A percentile compares a stretch with the other conserved stretches of the same genome.
These are phyloP conservation scores for Apiospora kogelbergensis DNA, from an alignment of 2,329 filamentous ascomycete genomes.

Conservation along the genomic window DNA sequence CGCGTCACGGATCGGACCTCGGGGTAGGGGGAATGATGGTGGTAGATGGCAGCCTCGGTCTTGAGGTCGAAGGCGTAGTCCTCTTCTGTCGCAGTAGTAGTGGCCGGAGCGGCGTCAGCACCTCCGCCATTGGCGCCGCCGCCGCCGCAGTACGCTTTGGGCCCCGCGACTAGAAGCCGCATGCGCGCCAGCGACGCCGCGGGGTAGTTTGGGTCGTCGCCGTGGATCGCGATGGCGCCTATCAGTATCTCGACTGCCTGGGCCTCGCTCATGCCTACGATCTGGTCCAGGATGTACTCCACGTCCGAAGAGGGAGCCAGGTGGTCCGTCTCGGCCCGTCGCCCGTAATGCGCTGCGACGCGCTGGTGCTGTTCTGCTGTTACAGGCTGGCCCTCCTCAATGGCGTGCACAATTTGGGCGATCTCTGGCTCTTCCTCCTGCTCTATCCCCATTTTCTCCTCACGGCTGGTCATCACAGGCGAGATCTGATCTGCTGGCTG, in stretches of 20 bases:
- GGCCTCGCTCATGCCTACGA: constrained; percentile 26
- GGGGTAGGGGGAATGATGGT: constrained; percentile 56
- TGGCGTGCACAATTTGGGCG: background rate
- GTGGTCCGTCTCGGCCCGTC: background rate
- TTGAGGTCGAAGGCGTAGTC: constrained; percentile 28
- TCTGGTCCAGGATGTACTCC: constrained; percentile 22
- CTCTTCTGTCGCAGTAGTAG: constrained; percentile 12
- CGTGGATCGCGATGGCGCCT: constrained; percentile 20
- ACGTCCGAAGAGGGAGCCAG: constrained; percentile 26
- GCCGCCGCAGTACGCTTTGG: constrained; percentile 25
- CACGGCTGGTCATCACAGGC: background rate
- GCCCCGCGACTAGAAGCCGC: constrained; percentile 23
- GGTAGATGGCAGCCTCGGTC: constrained; percentile 46
- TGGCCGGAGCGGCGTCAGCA: background rate
- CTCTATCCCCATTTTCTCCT: no score
- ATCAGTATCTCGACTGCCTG: constrained; percentile 18
- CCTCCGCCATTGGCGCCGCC: background rate
- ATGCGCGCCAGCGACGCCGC: constrained; percentile 20
- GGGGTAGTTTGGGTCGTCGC: constrained; percentile 29
- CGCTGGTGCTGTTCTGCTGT: background rate
- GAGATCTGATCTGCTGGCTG: background rate
- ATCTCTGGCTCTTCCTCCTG: background rate
- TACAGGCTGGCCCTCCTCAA: background rate
- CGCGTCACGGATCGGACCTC: constrained; percentile 47
- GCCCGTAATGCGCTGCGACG: background rate